Conservation (phyloP, 202 grass and related monocot genomes). For the Digitaria exilis region DNA sequence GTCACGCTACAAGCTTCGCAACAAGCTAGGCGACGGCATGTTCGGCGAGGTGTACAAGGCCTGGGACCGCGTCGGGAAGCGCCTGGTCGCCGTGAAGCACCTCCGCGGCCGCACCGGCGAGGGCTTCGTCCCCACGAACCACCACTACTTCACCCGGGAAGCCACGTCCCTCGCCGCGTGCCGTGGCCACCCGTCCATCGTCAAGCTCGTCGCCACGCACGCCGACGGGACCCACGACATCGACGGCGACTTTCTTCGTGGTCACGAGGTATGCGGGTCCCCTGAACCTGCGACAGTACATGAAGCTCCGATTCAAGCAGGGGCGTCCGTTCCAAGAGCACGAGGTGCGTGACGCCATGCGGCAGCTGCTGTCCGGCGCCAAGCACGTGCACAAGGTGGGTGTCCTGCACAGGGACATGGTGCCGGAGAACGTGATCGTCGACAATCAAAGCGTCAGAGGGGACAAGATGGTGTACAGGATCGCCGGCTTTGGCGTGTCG, state of each 20-base stretch:
- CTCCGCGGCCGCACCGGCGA: neutral
- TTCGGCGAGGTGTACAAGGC: neutral
- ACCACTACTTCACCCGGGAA: neutral
- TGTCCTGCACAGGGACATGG: conserved; percentile 29
- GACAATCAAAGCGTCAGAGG: neutral
- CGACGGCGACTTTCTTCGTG: neutral
- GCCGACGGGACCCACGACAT: neutral
- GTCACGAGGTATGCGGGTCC: neutral
- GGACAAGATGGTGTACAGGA: neutral
- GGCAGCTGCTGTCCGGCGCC: conserved; percentile 14
- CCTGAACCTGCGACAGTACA: neutral
- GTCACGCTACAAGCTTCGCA: too few relatives aligned
- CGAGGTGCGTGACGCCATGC: conserved; percentile 27
- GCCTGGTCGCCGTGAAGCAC: neutral
- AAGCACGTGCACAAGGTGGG: neutral
- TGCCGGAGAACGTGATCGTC: conserved; percentile 34
- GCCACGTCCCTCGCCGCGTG: conserved; percentile 13
- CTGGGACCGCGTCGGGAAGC: neutral
- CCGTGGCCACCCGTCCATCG: conserved; percentile 11
- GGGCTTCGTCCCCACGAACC: neutral
- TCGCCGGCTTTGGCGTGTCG: conserved; percentile 30
- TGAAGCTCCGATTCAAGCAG: too few relatives aligned
- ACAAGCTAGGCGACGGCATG: neutral
- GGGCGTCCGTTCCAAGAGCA: neutral
- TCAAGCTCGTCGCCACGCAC: neutral